Percentiles rank a stretch among this genome's conserved stretches.
Conservation (phyloP, 2,329 filamentous ascomycete genomes). For the Phoma sp. region DNA sequence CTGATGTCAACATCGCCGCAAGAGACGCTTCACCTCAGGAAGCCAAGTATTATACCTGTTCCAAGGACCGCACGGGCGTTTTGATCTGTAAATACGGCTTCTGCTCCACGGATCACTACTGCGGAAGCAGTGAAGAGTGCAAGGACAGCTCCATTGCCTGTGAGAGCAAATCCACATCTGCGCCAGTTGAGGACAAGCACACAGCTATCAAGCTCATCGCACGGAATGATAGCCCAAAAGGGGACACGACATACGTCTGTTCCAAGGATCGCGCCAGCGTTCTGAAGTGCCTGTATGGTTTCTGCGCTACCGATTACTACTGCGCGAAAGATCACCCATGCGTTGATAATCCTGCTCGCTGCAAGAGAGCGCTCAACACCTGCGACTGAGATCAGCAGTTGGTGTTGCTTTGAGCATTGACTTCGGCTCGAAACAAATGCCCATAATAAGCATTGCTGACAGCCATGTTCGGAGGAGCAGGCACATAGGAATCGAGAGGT, state of each 20-base stretch:
- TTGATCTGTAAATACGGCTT: constrained; percentile 15
- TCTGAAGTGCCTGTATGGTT: constrained; percentile 2
- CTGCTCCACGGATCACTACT: constrained; percentile 14
- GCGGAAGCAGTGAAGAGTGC: constrained; percentile 1
- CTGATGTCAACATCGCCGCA: background rate
- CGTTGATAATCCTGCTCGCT: constrained; percentile 5
- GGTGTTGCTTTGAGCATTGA: too few species aligned
- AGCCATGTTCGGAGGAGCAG: background rate
- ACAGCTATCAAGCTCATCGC: background rate
- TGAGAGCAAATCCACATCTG: background rate
- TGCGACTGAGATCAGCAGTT: background rate
- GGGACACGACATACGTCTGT: background rate
- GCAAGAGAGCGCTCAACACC: background rate
- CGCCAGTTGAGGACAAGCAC: background rate
- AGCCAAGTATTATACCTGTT: constrained; percentile 9
- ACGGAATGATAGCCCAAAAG: background rate
- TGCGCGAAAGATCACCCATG: constrained; percentile 3
- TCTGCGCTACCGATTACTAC: constrained; percentile 10
- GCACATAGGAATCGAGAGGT: too few species aligned
- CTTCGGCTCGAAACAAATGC: too few species aligned
- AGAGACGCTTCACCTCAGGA: constrained; percentile 2
- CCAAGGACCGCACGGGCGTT: constrained; percentile 5
- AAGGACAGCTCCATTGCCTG: constrained; percentile 3
- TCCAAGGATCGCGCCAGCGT: constrained; percentile 9
- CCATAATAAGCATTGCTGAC: too few species aligned